Evolutionary conservation across 2,329 filamentous ascomycete genomes (phyloP).

Genomic region (Clonostachys rhizophaga): DNA sequence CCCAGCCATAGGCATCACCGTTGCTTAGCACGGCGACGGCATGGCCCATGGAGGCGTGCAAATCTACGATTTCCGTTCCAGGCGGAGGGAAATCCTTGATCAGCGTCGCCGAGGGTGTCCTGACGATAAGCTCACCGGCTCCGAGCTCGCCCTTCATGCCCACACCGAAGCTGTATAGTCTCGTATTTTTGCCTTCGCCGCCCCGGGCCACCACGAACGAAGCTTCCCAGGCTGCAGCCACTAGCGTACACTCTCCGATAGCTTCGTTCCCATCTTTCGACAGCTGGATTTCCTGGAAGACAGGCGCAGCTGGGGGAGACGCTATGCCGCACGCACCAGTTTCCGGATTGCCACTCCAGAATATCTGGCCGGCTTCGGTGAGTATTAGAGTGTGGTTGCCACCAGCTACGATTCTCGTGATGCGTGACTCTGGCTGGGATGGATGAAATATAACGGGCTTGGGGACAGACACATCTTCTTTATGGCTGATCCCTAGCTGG

Average conservation of each 20-base stretch:
- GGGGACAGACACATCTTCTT: conserved; percentile 65
- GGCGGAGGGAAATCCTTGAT: conserved; percentile 61
- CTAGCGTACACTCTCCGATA: conserved; percentile 25
- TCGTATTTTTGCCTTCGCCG: conserved; percentile 30
- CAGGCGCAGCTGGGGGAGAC: conserved; percentile 17
- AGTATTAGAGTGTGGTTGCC: conserved; percentile 85
- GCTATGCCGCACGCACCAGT: conserved; percentile 51
- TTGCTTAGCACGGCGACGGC: conserved; percentile 67
- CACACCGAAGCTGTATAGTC: conserved; percentile 59
- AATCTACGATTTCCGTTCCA: conserved; percentile 51
- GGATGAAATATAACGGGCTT: conserved; percentile 55
- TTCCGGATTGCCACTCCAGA: conserved; percentile 57
- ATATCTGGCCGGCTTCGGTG: conserved; percentile 52
- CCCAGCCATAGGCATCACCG: conserved; percentile 84
- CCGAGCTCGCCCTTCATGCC: conserved; percentile 72
- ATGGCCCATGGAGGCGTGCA: conserved; percentile 76
- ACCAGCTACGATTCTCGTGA: conserved; percentile 51
- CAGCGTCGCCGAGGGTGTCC: conserved; percentile 37
- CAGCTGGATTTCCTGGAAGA: conserved; percentile 34
- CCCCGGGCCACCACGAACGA: conserved; percentile 56
- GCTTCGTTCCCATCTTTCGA: conserved; percentile 15
- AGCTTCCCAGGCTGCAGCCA: conserved; percentile 77
- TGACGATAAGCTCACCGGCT: conserved; percentile 47
- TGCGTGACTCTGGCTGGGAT: conserved; percentile 22
- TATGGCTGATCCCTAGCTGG: conserved; percentile 68